Base-by-base conservation (phyloP, 2,329 filamentous ascomycete species). In the Fusarium siculi region DNA sequence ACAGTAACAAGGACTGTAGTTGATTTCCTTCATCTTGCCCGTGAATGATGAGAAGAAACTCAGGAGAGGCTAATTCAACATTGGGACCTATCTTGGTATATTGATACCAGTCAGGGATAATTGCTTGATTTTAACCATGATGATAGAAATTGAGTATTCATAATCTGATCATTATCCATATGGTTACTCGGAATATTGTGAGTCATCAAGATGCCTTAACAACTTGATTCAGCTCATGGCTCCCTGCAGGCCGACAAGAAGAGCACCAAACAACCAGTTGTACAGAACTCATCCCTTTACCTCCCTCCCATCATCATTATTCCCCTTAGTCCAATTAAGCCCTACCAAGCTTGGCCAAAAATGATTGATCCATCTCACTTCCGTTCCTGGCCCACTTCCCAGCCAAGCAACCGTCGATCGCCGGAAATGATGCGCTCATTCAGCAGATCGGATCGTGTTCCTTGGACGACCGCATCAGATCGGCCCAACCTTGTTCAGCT, bases 341-440 rank as follows among this genome's bases (percentile, higher is more conserved):
- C 40, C 28, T 68, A 34, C 30, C 54, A 34, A 43, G 42, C 52
- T 53, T 43, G 32, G 18, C 28, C 21, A 19, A 23, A n/a, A 54
- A 21, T 9, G 42, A 46, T 66, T 9, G 42, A 43, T 66, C 28
- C n/a, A 25, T 53, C 44, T 42, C 46, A 32, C 59, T 43, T 44
- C n/a, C 25, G 56, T 72, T 54, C 68, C 58, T 56, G 63, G 34
- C 63, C 68, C 55, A 68, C 65, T 59, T 43, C 46, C 36, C 53
- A 65, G 44, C 56, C 42, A 44, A 36, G 57, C 61, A 54, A 23
- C 62, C 34, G 32, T 30, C 32, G 60, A 71, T 71, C 61, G 52
- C 15, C 58, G 18, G 39, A 52, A 43, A 74, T 74, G 56, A 74
- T 74, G 72, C 59, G 72, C 44, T 63, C 71, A 74, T 74, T 34